phyloP scores from a whole-genome alignment of 305 asterid genomes.

The Fraxinus ornus region DNA sequence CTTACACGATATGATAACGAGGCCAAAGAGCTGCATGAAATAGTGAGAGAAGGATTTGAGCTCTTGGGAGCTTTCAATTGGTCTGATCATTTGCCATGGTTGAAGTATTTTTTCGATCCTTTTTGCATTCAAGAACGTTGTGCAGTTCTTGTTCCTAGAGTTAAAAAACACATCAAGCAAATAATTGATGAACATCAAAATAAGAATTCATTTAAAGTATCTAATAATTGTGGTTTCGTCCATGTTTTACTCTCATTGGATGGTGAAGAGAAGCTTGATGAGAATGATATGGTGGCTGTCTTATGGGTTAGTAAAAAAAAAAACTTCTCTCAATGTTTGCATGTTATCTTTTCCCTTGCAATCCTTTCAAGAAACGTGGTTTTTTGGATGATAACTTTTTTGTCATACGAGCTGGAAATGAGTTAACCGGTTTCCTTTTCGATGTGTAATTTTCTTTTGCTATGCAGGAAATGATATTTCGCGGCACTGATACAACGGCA shows the following conservation, averaged over 20 bases:
- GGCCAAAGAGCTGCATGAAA: conserved; percentile 41
- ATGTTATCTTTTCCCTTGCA: not conserved
- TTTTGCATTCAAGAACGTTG: conserved; percentile 44
- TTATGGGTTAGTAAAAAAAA: conserved; percentile 51
- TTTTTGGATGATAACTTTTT: no score
- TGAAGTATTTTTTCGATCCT: conserved; percentile 48
- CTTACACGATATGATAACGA: conserved; percentile 25
- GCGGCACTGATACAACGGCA: conserved; percentile 66
- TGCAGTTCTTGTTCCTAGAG: conserved; percentile 39
- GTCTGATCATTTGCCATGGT: conserved; percentile 71
- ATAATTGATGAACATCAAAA: conserved; percentile 43
- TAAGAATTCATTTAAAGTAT: conserved; percentile 7
- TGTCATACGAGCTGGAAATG: not conserved
- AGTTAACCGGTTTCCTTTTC: not conserved
- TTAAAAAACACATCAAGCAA: conserved; percentile 38
- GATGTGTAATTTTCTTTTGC: not conserved
- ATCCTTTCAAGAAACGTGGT: not conserved
- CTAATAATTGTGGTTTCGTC: conserved; percentile 39
- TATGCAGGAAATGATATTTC: conserved; percentile 59
- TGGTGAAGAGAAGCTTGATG: conserved; percentile 53
- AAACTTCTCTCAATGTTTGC: not conserved
- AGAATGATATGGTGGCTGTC: conserved; percentile 64
- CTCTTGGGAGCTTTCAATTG: conserved; percentile 64
- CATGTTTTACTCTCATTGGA: conserved; percentile 54
- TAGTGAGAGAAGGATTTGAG: conserved; percentile 64